Conservation (phyloP, 2,329 filamentous ascomycete genomes). For the Aspergillus vadensis region DNA sequence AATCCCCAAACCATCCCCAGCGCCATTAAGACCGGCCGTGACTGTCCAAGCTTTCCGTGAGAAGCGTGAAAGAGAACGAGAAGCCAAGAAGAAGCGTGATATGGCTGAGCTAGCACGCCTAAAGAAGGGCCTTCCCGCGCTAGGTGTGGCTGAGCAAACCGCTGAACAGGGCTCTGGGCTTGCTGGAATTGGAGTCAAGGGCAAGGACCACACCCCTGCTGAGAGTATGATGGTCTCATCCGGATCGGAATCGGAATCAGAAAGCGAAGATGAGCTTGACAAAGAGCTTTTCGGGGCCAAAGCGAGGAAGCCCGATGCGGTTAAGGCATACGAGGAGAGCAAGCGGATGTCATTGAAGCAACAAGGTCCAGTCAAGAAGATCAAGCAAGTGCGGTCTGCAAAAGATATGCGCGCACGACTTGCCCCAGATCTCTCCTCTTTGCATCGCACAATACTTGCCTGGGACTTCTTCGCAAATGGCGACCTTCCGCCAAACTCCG, state of each 20-base stretch:
- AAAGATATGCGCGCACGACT: constrained; percentile 95
- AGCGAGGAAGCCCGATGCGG: constrained; percentile 40
- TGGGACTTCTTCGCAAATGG: constrained; percentile 95
- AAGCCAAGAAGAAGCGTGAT: constrained; percentile 72
- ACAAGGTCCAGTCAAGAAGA: constrained; percentile 78
- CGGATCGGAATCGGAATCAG: constrained; percentile 64
- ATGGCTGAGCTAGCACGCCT: constrained; percentile 71
- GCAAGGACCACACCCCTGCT: constrained; percentile 74
- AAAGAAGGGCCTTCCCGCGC: constrained; percentile 56
- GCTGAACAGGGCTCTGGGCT: constrained; percentile 77
- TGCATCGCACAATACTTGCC: constrained; percentile 83
- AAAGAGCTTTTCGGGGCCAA: constrained; percentile 65
- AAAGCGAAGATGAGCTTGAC: constrained; percentile 75
- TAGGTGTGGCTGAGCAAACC: constrained; percentile 57
- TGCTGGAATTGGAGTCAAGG: constrained; percentile 68
- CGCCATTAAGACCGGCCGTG: constrained; percentile 33
- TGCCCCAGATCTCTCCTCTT: constrained; percentile 79
- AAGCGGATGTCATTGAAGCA: constrained; percentile 55
- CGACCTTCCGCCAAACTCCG: constrained; percentile 75
- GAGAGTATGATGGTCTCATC: constrained; percentile 89
- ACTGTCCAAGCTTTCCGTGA: constrained; percentile 65
- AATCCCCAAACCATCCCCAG: constrained; percentile 29
- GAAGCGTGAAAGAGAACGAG: constrained; percentile 72
- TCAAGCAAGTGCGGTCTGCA: constrained; percentile 74
- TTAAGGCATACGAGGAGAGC: constrained; percentile 51